These are phyloP conservation scores for Ustilago loliicola DNA, from an alignment of 1,284 basidiomycete genomes.

Conservation along the genomic window DNA sequence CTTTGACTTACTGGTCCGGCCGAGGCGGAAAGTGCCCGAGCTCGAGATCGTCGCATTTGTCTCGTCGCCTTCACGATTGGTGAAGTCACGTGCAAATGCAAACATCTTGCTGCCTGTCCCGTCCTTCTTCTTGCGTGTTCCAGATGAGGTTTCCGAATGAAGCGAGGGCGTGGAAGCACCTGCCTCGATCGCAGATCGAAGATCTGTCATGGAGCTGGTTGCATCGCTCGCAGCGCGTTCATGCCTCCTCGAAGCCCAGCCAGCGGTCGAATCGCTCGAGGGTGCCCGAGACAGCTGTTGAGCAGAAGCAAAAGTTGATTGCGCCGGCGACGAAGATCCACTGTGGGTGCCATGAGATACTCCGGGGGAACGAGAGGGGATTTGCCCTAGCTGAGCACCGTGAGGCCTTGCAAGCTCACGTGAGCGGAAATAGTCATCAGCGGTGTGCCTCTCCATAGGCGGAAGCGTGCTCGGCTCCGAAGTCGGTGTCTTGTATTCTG, in stretches of 20 bases:
- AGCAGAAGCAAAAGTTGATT: slow-evolving; percentile 16
- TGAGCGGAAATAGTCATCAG: slow-evolving; percentile 27
- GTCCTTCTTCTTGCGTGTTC: slow-evolving; percentile 39
- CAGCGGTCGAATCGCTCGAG: slow-evolving; percentile 27
- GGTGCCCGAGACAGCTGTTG: slow-evolving; percentile 35
- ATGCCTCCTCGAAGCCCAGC: slow-evolving; percentile 16
- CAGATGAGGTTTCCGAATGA: slow-evolving; percentile 33
- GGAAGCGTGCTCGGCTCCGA: slow-evolving; percentile 18
- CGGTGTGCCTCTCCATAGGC: slow-evolving; percentile 13
- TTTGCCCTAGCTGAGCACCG: slow-evolving; percentile 8
- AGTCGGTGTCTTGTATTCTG: slow-evolving; percentile 26
- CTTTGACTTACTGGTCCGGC: slow-evolving; percentile 33
- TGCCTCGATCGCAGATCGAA: slow-evolving; percentile 9
- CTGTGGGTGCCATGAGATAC: slow-evolving; percentile 3
- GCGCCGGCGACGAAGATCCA: slow-evolving; percentile 28
- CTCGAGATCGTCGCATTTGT: slow-evolving; percentile 12
- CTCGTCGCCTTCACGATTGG: slow-evolving; percentile 31
- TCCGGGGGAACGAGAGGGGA: slow-evolving; percentile 25
- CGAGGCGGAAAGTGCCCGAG: slow-evolving; percentile 31
- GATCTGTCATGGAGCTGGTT: slow-evolving; percentile 22
- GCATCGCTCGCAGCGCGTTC: slow-evolving; percentile 40
- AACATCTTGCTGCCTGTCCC: slow-evolving; percentile 41
- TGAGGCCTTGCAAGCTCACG: slow-evolving; percentile 9
- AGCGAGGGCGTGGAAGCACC: slow-evolving; percentile 35
- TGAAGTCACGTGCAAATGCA: slow-evolving; percentile 39